Conservation (phyloP, 2,329 filamentous ascomycete species). For the Bimuria novae-zelandiae region DNA sequence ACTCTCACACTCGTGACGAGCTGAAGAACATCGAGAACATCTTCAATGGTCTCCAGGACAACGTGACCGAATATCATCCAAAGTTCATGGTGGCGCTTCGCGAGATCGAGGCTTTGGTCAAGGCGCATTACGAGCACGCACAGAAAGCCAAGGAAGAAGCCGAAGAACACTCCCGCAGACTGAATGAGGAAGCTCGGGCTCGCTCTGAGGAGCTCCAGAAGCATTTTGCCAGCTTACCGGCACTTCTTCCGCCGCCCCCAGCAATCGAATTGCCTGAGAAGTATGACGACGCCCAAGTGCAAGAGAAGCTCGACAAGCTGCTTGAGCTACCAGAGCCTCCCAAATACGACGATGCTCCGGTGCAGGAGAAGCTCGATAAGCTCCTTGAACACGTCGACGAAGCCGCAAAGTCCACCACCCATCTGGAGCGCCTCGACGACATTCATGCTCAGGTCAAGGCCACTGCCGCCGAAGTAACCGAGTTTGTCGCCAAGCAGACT, state of each 20-base stretch:
- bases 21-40: conserved; percentile 73
- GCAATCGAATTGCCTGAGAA: conserved; percentile 45
- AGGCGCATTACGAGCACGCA: conserved; percentile 86
- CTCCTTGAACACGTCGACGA: conserved; percentile 63
- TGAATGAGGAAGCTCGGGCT: conserved; percentile 50
- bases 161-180: conserved; percentile 48
- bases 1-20: conserved; percentile 81
- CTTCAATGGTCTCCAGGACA: conserved; percentile 76
- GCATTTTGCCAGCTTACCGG: conserved; percentile 49
- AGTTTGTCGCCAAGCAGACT: conserved; percentile 78
- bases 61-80: conserved; percentile 82
- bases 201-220: conserved; percentile 49
- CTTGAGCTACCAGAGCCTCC: conserved; percentile 2
- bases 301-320: conserved; percentile 60
- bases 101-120: conserved; percentile 81
- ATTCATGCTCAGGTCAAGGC: conserved; percentile 86
- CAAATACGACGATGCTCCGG: conserved; percentile 54
- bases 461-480: conserved; percentile 81
- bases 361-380: conserved; percentile 61
- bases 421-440: conserved; percentile 82
- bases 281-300: conserved; percentile 59
- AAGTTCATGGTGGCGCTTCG: conserved; percentile 85
- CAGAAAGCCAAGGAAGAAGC: conserved; percentile 60
- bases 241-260: conserved; percentile 55
- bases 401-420: conserved; percentile 70